These are phyloP conservation scores for Trichoderma koningiopsis DNA, from an alignment of 2,329 filamentous ascomycete genomes.

Conservation along the genomic window DNA sequence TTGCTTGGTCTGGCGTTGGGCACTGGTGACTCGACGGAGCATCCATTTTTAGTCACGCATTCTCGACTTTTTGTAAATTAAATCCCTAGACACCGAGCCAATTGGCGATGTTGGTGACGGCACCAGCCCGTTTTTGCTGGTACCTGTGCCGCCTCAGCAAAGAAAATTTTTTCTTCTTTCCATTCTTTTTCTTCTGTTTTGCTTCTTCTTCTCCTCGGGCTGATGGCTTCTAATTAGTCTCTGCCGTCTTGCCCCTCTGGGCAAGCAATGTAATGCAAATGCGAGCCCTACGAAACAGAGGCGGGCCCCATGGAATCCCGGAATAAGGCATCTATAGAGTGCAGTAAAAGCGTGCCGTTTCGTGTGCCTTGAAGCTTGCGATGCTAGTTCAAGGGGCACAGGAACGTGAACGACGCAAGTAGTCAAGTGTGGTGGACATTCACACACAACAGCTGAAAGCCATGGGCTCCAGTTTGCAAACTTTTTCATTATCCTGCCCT, in stretches of 20 bases:
- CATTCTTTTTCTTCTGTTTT: neutral
- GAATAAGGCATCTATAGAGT: neutral
- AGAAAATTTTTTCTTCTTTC: neutral
- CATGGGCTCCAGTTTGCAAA: slow-evolving; percentile 16
- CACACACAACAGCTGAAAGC: neutral
- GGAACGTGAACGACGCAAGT: slow-evolving; percentile 24
- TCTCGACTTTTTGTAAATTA: neutral
- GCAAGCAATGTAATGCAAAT: neutral
- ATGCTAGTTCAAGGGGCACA: slow-evolving; percentile 25
- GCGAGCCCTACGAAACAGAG: neutral
- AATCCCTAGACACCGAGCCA: slow-evolving; percentile 21
- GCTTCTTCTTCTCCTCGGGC: neutral
- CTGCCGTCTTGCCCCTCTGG: neutral
- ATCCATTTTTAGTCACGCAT: slow-evolving; percentile 19
- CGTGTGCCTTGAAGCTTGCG: slow-evolving; percentile 23
- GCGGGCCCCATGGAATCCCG: slow-evolving; percentile 1
- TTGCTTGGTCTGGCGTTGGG: slow-evolving; percentile 19
- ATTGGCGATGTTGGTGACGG: slow-evolving; percentile 10
- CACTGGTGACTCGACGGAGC: slow-evolving; percentile 20
- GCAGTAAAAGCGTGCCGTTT: neutral
- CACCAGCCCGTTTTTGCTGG: neutral
- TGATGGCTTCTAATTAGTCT: neutral
- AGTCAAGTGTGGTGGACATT: slow-evolving; percentile 22
- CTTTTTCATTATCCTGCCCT: neutral
- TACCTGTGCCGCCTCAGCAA: neutral